These are phyloP conservation scores for Phialocephala sp. DNA, from an alignment of 2,329 filamentous ascomycete species.

Conservation along the genomic window DNA sequence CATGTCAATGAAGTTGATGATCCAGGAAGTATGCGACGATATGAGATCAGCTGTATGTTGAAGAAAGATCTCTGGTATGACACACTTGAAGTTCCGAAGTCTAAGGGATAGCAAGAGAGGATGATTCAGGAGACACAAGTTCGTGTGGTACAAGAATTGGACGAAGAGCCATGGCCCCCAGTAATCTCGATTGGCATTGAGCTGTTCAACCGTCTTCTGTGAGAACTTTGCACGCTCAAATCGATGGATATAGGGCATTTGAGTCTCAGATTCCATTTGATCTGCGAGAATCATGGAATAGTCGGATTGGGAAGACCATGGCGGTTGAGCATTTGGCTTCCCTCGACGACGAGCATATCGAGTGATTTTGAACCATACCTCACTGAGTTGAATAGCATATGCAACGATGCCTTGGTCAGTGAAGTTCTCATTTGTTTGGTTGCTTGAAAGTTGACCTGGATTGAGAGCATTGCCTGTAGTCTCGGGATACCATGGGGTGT, in stretches of 20 bases:
- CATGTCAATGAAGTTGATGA: slow-evolving; percentile 56
- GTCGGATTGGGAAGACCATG: slow-evolving; percentile 57
- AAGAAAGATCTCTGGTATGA: slow-evolving; percentile 59
- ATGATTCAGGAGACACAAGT: slow-evolving; percentile 59
- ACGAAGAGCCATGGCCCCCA: slow-evolving; percentile 60
- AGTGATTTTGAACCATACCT: slow-evolving; percentile 54
- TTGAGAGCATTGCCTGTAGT: slow-evolving; percentile 41
- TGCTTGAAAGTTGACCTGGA: slow-evolving; percentile 27
- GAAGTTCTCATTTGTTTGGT: slow-evolving; percentile 26
- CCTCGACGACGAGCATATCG: slow-evolving; percentile 54
- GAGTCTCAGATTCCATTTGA: slow-evolving; percentile 58
- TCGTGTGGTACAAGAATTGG: slow-evolving; percentile 59
- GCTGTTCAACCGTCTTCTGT: slow-evolving; percentile 47
- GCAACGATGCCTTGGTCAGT: slow-evolving; percentile 49
- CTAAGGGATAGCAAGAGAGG: slow-evolving; percentile 58
- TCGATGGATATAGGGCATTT: slow-evolving; percentile 55
- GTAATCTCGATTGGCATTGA: slow-evolving; percentile 54
- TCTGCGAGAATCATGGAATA: slow-evolving; percentile 55
- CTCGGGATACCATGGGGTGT: slow-evolving; percentile 47
- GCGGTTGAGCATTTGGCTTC: slow-evolving; percentile 49
- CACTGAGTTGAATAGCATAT: slow-evolving; percentile 52
- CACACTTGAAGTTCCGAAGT: slow-evolving; percentile 57
- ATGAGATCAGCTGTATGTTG: slow-evolving; percentile 59
- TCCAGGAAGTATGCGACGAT: slow-evolving; percentile 57
- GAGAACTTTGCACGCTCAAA: slow-evolving; percentile 56